Conservation (phyloP, 441 rosid species). For the Bocquillonia castaneifolia region DNA sequence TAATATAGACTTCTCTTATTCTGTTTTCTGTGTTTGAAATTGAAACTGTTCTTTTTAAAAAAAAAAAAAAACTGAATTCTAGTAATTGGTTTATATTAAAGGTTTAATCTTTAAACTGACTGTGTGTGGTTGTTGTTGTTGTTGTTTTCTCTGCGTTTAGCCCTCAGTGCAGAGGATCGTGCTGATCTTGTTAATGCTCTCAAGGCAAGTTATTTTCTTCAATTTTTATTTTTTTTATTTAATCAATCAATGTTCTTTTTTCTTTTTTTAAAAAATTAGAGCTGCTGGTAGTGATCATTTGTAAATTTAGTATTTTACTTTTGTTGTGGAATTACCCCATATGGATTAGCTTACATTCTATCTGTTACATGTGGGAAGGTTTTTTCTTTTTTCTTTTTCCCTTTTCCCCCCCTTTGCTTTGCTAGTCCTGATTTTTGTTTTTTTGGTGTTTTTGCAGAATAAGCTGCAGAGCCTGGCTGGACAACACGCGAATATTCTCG, state of each 20-base stretch:
- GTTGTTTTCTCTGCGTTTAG: conserved; percentile 27
- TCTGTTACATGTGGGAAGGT: too few relatives aligned
- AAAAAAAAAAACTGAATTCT: background rate
- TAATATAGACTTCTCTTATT: background rate
- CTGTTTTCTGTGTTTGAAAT: background rate
- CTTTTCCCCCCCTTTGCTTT: too few relatives aligned
- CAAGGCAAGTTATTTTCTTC: conserved; percentile 31
- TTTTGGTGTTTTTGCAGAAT: conserved; percentile 37
- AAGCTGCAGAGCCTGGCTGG: conserved; percentile 78
- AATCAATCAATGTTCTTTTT: background rate
- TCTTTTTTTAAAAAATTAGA: background rate
- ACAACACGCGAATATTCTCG: conserved; percentile 59
- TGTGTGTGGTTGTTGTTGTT: background rate
- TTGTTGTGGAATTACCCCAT: too few relatives aligned
- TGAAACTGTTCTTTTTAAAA: too few relatives aligned
- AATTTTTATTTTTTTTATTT: too few relatives aligned
- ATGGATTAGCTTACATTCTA: too few relatives aligned
- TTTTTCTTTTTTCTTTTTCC: too few relatives aligned
- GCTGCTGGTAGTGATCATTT: background rate
- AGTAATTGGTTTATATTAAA: background rate
- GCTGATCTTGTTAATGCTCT: conserved; percentile 71
- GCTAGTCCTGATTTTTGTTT: background rate
- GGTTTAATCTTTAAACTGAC: background rate
- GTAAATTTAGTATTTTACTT: too few relatives aligned
- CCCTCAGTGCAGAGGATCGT: conserved; percentile 65